Evolutionary conservation across 345 rosid species (phyloP), one percentile per base, ranked within the genome.

Genomic region (Citrus sp.): DNA sequence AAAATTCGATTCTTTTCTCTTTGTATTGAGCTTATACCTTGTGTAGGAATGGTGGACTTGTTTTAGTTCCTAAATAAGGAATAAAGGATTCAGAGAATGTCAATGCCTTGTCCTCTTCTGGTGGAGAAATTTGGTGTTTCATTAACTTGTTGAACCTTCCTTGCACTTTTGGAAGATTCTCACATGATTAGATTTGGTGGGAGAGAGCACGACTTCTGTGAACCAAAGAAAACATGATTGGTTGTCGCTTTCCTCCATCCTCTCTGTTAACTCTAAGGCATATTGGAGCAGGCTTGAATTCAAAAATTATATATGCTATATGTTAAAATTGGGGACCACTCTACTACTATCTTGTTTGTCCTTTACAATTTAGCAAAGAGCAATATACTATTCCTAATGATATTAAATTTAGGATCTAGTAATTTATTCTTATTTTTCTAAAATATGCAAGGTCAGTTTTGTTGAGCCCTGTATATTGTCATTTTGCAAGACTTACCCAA

Each of bases 261-360:
- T 66, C 65, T 73, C 25, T 60, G 18, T 77, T 65, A 70, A 70
- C 67, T 55, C 75, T 77, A 16, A 81, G 68, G 68, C 30, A 78
- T 67, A 21, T 63, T 69, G 70, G 72, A 67, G 51, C 73, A 24
- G 77, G 28, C 64, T 55, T 46, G 9, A 66, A 78, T 67, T 32
- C 56, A 8, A 38, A 51, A 77, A 49, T 61, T 70, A 24, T 69
- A 55, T 56, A 63, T 74, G 67, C 77, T 77, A 38, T 46, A 32
- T 66, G 12, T 61, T 77, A 60, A 67, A 74, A 68, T 61, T 55
- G 80, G 85, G 85, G 83, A 77, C 81, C 86, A 73, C 86, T 79
- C 40, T 21, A 72, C 55, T 78, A 55, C 79, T 34, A 73, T 51
- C 76, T 73, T 80, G 78, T 37, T 78, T 68, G 69, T 80, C 78